Evolutionary conservation across 2,329 filamentous ascomycete genomes (phyloP).

Genomic region (Alternaria alternata): DNA sequence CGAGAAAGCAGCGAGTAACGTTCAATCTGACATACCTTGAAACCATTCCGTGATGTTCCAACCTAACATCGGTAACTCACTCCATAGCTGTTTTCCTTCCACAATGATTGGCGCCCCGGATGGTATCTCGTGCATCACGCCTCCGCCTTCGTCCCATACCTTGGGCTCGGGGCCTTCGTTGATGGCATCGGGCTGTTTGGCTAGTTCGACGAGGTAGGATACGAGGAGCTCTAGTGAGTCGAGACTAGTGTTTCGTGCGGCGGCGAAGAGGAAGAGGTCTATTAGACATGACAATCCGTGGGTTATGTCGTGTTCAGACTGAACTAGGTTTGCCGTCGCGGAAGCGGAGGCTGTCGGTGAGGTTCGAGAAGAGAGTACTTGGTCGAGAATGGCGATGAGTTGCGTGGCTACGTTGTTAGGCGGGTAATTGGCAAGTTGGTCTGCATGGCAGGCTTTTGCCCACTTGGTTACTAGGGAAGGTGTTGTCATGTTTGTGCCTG

Average conservation of each 20-base stretch:
- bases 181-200: background rate
- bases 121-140: background rate
- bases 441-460: background rate
- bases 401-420: background rate
- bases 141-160: background rate
- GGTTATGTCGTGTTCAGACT: background rate
- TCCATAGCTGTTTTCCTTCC: background rate
- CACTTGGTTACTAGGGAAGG: background rate
- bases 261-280: background rate
- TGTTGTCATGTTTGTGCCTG: no score
- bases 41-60: background rate
- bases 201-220: background rate
- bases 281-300: background rate
- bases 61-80: background rate
- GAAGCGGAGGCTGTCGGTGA: background rate
- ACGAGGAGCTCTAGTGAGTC: background rate
- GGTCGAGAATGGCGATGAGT: background rate
- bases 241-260: background rate
- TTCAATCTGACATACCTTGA: background rate
- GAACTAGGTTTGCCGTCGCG: background rate
- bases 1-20: background rate
- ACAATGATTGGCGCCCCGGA: background rate
- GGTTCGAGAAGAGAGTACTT: background rate
- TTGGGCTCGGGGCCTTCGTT: background rate
- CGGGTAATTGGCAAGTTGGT: background rate